Evolutionary conservation across 2,329 filamentous ascomycete species (phyloP).

Genomic region (Pseudocercospora macadamiae): DNA sequence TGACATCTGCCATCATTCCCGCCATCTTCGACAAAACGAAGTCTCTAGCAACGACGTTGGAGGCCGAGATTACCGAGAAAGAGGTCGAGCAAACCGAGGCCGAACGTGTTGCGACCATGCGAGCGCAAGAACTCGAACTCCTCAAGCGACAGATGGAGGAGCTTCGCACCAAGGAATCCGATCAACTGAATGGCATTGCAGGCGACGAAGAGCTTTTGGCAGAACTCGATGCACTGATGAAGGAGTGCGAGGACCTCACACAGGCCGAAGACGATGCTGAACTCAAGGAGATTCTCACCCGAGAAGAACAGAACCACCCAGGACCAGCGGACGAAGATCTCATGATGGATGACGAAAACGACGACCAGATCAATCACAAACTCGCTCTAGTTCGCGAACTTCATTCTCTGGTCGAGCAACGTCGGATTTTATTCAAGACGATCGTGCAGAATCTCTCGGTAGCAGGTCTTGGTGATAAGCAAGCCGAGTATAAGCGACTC

Average conservation of each 20-base stretch:
- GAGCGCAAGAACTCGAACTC: conserved; percentile 67
- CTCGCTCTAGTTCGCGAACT: conserved; percentile 63
- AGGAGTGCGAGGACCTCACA: conserved; percentile 47
- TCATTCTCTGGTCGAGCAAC: conserved; percentile 57
- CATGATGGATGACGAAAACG: conserved; percentile 28
- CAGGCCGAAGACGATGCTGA: conserved; percentile 49
- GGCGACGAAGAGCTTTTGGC: conserved; percentile 42
- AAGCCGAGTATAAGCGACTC: conserved; percentile 71
- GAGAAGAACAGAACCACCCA: conserved; percentile 34
- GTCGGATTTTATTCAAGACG: conserved; percentile 65
- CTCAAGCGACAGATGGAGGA: conserved; percentile 60
- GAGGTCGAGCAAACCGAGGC: conserved; percentile 56
- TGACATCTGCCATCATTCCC: conserved; percentile 66
- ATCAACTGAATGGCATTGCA: conserved; percentile 45
- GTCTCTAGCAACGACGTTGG: conserved; percentile 58
- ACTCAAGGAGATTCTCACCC: conserved; percentile 39
- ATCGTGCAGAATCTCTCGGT: conserved; percentile 70
- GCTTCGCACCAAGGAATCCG: conserved; percentile 56
- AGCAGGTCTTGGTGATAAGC: conserved; percentile 70
- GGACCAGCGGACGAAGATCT: conserved; percentile 22
- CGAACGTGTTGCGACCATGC: conserved; percentile 57
- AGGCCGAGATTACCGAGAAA: conserved; percentile 75
- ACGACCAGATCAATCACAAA: conserved; percentile 57
- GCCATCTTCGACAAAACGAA: conserved; percentile 53
- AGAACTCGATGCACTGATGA: conserved; percentile 41